Base-by-base conservation (phyloP, 2,329 filamentous ascomycete species). In the Drechslera avenae region DNA sequence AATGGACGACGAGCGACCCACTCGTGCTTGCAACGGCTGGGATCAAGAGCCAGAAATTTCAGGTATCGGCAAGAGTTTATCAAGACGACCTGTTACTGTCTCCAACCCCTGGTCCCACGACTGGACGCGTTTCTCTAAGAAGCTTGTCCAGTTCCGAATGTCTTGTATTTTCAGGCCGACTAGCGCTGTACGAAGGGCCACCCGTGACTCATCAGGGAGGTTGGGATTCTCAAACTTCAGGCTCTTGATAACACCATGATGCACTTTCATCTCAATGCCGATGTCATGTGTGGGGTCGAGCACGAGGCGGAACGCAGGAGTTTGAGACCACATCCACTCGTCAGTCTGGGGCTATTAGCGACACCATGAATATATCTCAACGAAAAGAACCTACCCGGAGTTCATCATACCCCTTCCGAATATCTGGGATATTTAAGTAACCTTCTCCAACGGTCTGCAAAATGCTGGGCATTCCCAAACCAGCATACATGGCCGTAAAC, bases 291-390 rank as follows among this genome's bases (percentile, higher is more conserved):
- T 86, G 3, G 83, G 85, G 21, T 65, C 55, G 12, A 67, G 54
- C 30, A 43, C 42, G 5, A 93, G 86, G 6, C 82, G 85, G 71
- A 96, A 97, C 47, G 87, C 86, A 1, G 92, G 92, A 2, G 92
- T 96, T 75, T 96, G 91, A 2, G 83, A 83, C 73, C 88, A 96
- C 50, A 88, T 87, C 91, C 91, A 97, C 9, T 86, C 83, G 3
- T 76, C 73, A 0, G 86, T 86, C 81, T 86, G 58, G 31, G 60
- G 37, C 12, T 34, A 70, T 80, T 66, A 79, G 62, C 43, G 45
- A 41, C 2, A 17, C 9, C 33, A 36, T 21, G 52, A 56, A 45
- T 8, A 16, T 3, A n/a, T 6, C 3, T 3, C 8, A 13, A 35
- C 14, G 32, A 30, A 37, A 31, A 1, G 10, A 5, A 73, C 79